phyloP scores from a whole-genome alignment of 2,329 filamentous ascomycete genomes.

The Fusarium solani-melongenae region DNA sequence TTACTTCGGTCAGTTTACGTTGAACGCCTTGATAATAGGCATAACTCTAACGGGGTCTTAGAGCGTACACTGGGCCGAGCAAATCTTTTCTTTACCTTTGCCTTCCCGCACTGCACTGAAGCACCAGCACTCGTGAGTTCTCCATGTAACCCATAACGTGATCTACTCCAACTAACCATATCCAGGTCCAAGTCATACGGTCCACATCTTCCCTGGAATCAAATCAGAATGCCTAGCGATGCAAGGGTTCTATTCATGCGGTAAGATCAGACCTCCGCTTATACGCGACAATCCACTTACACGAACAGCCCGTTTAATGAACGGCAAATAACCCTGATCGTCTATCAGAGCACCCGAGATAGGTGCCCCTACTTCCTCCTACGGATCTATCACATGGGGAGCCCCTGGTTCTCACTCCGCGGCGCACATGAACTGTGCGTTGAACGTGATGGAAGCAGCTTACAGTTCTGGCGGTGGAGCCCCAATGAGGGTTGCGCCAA shows the following conservation, averaged over 20 bases:
- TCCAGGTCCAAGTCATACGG: constrained; percentile 59
- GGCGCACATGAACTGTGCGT: constrained; percentile 68
- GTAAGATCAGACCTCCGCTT: constrained; percentile 47
- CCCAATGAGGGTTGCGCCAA: constrained; percentile 54
- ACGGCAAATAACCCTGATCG: constrained; percentile 64
- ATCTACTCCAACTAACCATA: constrained; percentile 5
- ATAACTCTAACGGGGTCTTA: constrained; percentile 41
- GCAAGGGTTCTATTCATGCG: constrained; percentile 66
- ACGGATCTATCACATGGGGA: constrained; percentile 54
- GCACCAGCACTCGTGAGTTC: constrained; percentile 49
- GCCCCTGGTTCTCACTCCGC: constrained; percentile 59
- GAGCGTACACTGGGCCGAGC: constrained; percentile 69
- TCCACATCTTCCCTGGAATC: constrained; percentile 56
- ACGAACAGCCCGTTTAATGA: constrained; percentile 64
- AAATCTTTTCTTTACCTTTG: constrained; percentile 67
- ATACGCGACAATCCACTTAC: constrained; percentile 5
- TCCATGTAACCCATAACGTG: not conserved
- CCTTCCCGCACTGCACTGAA: constrained; percentile 63
- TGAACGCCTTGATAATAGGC: not conserved
- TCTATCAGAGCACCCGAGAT: constrained; percentile 59
- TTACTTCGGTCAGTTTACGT: constrained; percentile 29
- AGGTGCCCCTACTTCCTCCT: constrained; percentile 60
- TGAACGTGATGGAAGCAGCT: constrained; percentile 58
- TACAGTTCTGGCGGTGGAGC: constrained; percentile 66
- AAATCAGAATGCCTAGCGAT: constrained; percentile 57